Conservation (phyloP, 2,329 filamentous ascomycete genomes). For the Colletotrichum sp. region DNA sequence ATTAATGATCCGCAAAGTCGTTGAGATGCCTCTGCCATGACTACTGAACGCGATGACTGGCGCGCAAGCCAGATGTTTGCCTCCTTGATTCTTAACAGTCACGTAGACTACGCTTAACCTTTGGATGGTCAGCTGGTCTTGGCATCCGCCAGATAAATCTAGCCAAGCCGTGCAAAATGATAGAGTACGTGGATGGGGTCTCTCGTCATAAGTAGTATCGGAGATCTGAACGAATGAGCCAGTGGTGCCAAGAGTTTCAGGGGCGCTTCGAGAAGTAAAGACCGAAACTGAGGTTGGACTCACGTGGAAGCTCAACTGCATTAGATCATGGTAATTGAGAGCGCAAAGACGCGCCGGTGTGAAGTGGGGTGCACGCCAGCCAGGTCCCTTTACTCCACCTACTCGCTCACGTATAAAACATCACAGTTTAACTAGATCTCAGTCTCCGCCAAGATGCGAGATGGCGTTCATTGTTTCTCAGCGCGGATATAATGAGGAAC, state of each 20-base stretch:
- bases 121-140: fast-evolving
- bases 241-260: not conserved
- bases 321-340: not conserved
- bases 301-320: not conserved
- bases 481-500: not conserved
- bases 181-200: not conserved
- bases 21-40: not conserved
- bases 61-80: not conserved
- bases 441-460: not conserved
- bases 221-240: not conserved
- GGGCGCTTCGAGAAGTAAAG: not conserved
- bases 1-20: not conserved
- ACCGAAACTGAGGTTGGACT: not conserved
- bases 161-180: not conserved
- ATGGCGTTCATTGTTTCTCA: not conserved
- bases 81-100: not conserved
- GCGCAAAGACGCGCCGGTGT: not conserved
- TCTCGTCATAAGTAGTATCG: not conserved
- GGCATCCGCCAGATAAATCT: not conserved
- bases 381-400: not conserved
- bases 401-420: not conserved
- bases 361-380: too few relatives aligned
- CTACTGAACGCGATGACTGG: not conserved
- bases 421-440: not conserved
- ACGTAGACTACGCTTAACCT: not conserved